phyloP scores from a whole-genome alignment of 371 early-diverging fungal species.

The Capillidium rhysosporum region DNA sequence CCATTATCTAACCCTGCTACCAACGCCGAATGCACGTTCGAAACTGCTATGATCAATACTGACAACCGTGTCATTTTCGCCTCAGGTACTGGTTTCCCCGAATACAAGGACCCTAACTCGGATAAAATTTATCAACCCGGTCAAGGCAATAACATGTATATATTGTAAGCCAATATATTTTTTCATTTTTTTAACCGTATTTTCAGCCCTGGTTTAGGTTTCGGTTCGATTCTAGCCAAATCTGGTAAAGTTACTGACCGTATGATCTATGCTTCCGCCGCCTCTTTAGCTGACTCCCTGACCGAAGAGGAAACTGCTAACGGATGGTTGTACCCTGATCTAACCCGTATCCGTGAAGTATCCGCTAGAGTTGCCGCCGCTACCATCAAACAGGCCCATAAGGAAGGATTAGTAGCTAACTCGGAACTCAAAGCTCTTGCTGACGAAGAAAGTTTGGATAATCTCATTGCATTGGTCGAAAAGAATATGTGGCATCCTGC shows the following conservation, averaged over 20 bases:
- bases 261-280: slow-evolving; percentile 59
- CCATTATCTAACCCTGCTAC: slow-evolving; percentile 77
- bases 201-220: slow-evolving; percentile 81
- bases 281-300: slow-evolving; percentile 57
- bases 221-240: slow-evolving; percentile 55
- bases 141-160: slow-evolving; percentile 87
- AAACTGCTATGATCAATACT: slow-evolving; percentile 60
- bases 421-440: slow-evolving; percentile 15
- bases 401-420: slow-evolving; percentile 27
- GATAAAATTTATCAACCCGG: slow-evolving; percentile 37
- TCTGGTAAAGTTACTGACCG: slow-evolving; percentile 47
- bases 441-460: slow-evolving; percentile 9
- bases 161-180: too few relatives aligned
- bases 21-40: slow-evolving; percentile 83
- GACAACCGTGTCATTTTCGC: slow-evolving; percentile 71
- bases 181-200: slow-evolving; percentile 19
- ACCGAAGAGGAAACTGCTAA: slow-evolving; percentile 35
- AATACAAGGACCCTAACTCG: slow-evolving; percentile 33
- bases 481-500: slow-evolving; percentile 24
- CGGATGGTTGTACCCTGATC: slow-evolving; percentile 55
- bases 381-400: slow-evolving; percentile 39
- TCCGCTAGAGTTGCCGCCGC: slow-evolving; percentile 59
- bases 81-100: slow-evolving; percentile 82
- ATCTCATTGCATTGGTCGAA: slow-evolving; percentile 16
- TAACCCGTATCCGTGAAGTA: slow-evolving; percentile 64